phyloP scores from a whole-genome alignment of 2,329 filamentous ascomycete genomes.

The Cordyceps tenuipes region DNA sequence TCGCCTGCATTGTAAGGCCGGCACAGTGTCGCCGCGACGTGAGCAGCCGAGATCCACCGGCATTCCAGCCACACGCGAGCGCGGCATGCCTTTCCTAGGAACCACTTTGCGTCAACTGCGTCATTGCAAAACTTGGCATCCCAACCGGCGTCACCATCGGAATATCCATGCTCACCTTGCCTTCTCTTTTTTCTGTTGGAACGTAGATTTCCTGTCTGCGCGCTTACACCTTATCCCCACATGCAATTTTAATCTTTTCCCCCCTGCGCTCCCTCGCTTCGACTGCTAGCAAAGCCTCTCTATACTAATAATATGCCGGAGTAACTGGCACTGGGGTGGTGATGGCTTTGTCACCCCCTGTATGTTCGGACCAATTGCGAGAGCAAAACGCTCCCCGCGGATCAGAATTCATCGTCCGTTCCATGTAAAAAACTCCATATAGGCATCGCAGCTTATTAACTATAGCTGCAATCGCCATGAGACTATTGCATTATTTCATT shows the following conservation, averaged over 20 bases:
- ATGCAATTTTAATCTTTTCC: slow-evolving; percentile 9
- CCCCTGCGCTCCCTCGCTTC: neutral
- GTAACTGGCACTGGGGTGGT: neutral
- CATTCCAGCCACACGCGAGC: neutral
- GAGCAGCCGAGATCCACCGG: neutral
- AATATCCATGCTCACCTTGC: neutral
- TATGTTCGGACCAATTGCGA: neutral
- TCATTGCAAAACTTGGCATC: neutral
- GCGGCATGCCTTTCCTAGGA: neutral
- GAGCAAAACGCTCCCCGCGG: neutral
- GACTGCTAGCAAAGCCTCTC: neutral
- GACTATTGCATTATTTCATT: neutral
- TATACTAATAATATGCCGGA: too few species aligned
- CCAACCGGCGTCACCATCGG: neutral
- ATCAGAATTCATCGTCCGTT: neutral
- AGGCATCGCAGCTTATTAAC: neutral
- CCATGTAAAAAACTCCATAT: neutral
- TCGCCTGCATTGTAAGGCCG: neutral
- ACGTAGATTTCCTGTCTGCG: neutral
- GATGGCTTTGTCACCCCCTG: neutral
- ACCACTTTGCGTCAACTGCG: neutral
- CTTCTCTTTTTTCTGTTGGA: neutral
- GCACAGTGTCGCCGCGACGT: neutral
- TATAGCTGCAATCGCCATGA: neutral
- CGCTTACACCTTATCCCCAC: neutral